Evolutionary conservation across 2,329 filamentous ascomycete genomes (phyloP), one percentile per base, ranked within the genome.

Genomic region (Cryphonectria carpinicola): DNA sequence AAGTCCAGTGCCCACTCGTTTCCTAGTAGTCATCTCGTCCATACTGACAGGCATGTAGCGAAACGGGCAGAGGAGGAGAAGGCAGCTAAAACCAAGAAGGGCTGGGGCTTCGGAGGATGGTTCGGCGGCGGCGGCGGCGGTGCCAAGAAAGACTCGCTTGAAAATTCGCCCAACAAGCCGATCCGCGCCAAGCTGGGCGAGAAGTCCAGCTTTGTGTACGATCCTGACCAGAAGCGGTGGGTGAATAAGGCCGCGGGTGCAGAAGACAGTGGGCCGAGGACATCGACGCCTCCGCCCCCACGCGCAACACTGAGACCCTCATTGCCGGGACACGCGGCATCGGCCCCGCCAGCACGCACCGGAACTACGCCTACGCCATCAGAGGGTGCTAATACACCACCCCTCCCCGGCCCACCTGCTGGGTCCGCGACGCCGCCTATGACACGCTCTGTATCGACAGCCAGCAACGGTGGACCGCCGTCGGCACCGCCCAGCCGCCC

Each of bases 141-240:
- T 70, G 80, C 82, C 73, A 88, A 89, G 76, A 90, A 92, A 79
- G 88, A 92, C 75, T 80, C 85, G n/a, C 74, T 82, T n/a, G 82
- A 81, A 37, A 76, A 82, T 22, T 79, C 81, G n/a, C 79, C 84
- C 5, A 86, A 85, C 78, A 91, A 91, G 77, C 84, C 95, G n/a
- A 93, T 98, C 79, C 90, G 89, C 76, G 96, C 97, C 73, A 99
- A 99, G 78, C 88, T 99, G 11, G 97, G 95, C 72, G 97, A 99
- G 80, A 90, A 96, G 78, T 97, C 90, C 80, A 94, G 90, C 62
- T 98, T 99, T 81, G 92, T 95, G 75, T 99, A 96, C 77, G 96
- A 99, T 78, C 92, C 94, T 2, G 93, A 98, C n/a, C 87, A 97
- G 67, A 97, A 97, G 84, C 94, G 96, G 79, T 99, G 97, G 97